Evolutionary conservation across 192 early-diverging fungal species (phyloP).

Genomic region (Gorgonomyces haynaldii): DNA sequence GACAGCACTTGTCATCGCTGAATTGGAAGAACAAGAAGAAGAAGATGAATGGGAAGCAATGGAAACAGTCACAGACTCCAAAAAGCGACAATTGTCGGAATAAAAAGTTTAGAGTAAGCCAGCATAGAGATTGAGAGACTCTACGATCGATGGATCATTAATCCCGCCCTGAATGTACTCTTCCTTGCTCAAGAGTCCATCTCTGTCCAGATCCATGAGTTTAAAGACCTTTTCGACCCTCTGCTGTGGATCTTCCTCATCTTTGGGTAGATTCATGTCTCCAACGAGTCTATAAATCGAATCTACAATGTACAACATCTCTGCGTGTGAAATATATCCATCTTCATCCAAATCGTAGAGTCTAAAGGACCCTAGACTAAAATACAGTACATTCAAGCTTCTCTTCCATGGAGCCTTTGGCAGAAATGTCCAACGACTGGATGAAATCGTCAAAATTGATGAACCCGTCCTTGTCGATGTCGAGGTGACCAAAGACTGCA

Average conservation of each 20-base stretch:
- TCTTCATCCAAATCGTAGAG: conserved; percentile 89
- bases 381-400: conserved; percentile 63
- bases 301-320: conserved; percentile 86
- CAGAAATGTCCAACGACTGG: conserved; percentile 61
- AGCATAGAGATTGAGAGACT: conserved; percentile 79
- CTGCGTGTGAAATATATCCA: conserved; percentile 71
- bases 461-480: conserved; percentile 75
- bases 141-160: conserved; percentile 76
- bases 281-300: conserved; percentile 93
- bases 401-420: conserved; percentile 70
- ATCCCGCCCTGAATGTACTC: conserved; percentile 83
- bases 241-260: conserved; percentile 86
- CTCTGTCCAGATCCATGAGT: conserved; percentile 80
- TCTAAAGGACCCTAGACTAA: conserved; percentile 57
- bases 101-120: conserved; percentile 65
- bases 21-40: conserved; percentile 37
- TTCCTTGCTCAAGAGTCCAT: conserved; percentile 66
- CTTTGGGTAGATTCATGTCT: conserved; percentile 74
- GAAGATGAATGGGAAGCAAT: conserved; percentile 60
- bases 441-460: conserved; percentile 92
- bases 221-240: conserved; percentile 80
- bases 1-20: conserved; percentile 53
- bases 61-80: too few relatives aligned
- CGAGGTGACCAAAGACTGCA: conserved; percentile 85
- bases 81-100: too few relatives aligned